These are phyloP conservation scores for Chrysoporthe puriensis DNA, from an alignment of 2,329 filamentous ascomycete genomes.

Conservation along the genomic window DNA sequence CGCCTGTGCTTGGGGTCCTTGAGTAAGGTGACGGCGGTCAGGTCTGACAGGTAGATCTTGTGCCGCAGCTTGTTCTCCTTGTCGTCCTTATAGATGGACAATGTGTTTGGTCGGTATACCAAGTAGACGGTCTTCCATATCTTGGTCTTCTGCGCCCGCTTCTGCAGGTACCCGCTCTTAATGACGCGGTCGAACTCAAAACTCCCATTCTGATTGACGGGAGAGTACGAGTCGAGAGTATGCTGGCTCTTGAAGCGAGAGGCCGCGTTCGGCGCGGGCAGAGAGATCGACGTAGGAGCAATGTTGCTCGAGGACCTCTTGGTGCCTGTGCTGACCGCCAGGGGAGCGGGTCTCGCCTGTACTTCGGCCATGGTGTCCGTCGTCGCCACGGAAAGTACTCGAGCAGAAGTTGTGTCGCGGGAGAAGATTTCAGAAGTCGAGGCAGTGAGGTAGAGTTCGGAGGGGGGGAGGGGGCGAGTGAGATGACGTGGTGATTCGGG, in stretches of 20 bases:
- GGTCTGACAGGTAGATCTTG: constrained; percentile 84
- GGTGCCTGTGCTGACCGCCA: constrained; percentile 30
- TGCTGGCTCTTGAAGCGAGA: constrained; percentile 48
- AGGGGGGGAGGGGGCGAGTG: not conserved
- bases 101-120: constrained; percentile 84
- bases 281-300: constrained; percentile 33
- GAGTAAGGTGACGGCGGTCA: constrained; percentile 87
- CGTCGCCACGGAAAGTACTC: not conserved
- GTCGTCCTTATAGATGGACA: constrained; percentile 92
- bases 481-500: constrained; percentile 2
- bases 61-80: constrained; percentile 88
- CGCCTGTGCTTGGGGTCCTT: constrained; percentile 88
- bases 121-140: constrained; percentile 90
- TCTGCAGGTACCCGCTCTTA: constrained; percentile 84
- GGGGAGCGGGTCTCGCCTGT: constrained; percentile 32
- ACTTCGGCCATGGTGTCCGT: constrained; percentile 32
- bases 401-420: not conserved
- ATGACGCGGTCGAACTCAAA: constrained; percentile 95
- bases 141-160: constrained; percentile 93
- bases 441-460: not conserved
- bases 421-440: not conserved
- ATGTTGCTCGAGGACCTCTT: constrained; percentile 26
- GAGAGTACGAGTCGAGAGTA: constrained; percentile 71
- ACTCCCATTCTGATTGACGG: constrained; percentile 91
- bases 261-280: constrained; percentile 35